These are phyloP conservation scores for Ceratocystis cacaofunesta DNA, from an alignment of 2,329 filamentous ascomycete genomes.

Conservation along the genomic window DNA sequence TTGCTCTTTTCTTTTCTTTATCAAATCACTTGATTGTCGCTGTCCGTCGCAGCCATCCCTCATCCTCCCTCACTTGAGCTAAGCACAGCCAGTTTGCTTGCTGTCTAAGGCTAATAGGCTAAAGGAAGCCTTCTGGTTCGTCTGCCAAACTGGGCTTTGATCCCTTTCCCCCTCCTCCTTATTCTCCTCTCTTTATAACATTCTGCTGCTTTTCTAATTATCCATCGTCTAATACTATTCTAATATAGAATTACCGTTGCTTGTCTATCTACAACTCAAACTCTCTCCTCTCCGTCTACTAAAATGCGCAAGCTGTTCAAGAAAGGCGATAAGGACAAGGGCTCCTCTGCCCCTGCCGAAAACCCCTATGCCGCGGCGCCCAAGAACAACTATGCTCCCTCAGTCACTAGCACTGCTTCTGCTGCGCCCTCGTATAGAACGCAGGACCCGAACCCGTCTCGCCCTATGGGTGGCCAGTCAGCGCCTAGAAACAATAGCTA, in stretches of 20 bases:
- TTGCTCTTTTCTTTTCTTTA: neutral
- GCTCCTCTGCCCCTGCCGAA: slow-evolving; percentile 12
- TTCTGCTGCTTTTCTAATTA: neutral
- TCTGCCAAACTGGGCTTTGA: neutral
- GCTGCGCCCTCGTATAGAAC: slow-evolving; percentile 14
- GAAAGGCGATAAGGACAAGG: slow-evolving; percentile 14
- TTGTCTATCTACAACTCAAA: neutral
- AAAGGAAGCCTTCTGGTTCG: slow-evolving; percentile 3
- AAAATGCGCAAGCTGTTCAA: slow-evolving; percentile 17
- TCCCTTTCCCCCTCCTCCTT: slow-evolving; percentile 2
- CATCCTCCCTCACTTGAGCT: neutral
- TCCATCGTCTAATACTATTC: neutral
- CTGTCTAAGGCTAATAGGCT: neutral
- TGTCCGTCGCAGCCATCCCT: neutral
- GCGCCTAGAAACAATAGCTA: slow-evolving; percentile 20
- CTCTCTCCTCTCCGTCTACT: neutral
- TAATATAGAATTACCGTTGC: neutral
- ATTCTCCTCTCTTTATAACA: neutral
- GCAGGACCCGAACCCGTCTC: slow-evolving; percentile 12
- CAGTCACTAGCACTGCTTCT: slow-evolving; percentile 9
- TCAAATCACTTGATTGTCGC: neutral
- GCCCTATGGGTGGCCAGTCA: slow-evolving; percentile 17
- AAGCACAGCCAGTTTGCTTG: neutral
- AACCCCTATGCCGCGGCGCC: slow-evolving; percentile 16
- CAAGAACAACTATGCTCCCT: slow-evolving; percentile 14